Conservation (phyloP, 140 eudicot genomes). For the Oenanthe javanica region DNA sequence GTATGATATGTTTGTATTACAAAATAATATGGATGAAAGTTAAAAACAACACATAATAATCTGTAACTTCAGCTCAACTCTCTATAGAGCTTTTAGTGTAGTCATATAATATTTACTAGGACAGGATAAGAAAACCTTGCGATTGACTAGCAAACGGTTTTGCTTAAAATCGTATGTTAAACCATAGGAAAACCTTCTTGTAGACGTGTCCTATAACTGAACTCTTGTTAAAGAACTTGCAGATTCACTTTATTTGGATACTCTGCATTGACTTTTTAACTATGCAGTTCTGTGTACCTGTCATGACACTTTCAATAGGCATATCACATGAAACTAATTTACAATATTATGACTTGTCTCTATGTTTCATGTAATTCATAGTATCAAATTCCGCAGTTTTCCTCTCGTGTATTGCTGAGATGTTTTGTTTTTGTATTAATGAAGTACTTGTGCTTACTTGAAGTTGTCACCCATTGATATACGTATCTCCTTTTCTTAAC, state of each 20-base stretch:
- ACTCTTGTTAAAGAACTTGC: not conserved
- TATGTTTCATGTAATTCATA: not conserved
- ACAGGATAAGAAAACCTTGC: not conserved
- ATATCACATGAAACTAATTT: not conserved
- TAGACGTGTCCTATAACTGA: not conserved
- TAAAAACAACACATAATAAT: not conserved
- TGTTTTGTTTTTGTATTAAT: not conserved
- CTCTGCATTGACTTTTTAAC: not conserved
- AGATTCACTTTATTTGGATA: not conserved
- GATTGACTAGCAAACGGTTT: not conserved
- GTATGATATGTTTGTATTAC: not conserved
- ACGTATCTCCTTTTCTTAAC: slow-evolving; percentile 11
- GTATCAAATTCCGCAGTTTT: not conserved
- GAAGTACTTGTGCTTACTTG: not conserved
- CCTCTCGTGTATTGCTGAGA: not conserved
- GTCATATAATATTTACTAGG: not conserved
- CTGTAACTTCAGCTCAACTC: not conserved
- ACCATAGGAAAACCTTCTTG: not conserved
- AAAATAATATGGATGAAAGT: not conserved
- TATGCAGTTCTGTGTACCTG: not conserved
- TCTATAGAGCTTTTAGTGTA: not conserved
- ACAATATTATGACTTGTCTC: not conserved
- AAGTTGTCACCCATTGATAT: slow-evolving; percentile 4
- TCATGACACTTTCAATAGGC: not conserved
- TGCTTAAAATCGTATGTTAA: not conserved